Percentiles rank a stretch among this genome's conserved stretches.
These are phyloP conservation scores for Chenopodium berlandieri DNA, from an alignment of 148 eudicot genomes.

Conservation along the genomic window DNA sequence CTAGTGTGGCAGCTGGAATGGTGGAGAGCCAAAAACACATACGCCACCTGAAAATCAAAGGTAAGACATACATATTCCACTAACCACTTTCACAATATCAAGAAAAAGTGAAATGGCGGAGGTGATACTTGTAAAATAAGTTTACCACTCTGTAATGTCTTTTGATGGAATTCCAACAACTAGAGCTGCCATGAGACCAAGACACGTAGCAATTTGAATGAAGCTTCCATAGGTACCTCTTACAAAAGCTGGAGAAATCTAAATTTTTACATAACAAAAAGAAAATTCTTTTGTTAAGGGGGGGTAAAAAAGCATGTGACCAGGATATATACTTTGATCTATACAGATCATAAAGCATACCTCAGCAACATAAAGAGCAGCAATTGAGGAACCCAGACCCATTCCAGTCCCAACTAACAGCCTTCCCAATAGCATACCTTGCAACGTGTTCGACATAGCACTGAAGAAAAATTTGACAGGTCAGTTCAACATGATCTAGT, in stretches of 20 bases:
- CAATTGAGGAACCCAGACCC: conserved; percentile 91
- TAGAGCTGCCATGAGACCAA: conserved; percentile 73
- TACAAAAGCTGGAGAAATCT: conserved; percentile 92
- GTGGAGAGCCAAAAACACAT: conserved; percentile 84
- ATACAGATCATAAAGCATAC: conserved; percentile 33
- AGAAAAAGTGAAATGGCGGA: too few relatives aligned
- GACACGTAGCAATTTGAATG: conserved; percentile 89
- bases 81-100: too few relatives aligned
- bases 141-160: conserved; percentile 62
- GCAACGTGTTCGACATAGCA: conserved; percentile 63
- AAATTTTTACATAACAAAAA: conserved; percentile 14
- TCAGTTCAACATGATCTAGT: conserved; percentile 17
- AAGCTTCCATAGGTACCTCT: conserved; percentile 99
- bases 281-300: conserved; percentile 1
- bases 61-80: neutral
- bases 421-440: conserved; percentile 90
- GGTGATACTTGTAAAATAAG: too few relatives aligned
- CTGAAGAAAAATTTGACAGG: conserved; percentile 40
- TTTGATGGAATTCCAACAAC: conserved; percentile 83
- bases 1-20: conserved; percentile 78
- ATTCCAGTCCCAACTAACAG: conserved; percentile 80
- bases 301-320: neutral
- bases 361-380: conserved; percentile 93
- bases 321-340: neutral
- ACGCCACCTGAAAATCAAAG: conserved; percentile 71